Base-by-base conservation (phyloP, 768 basidiomycete species). In the Lentinula raphanica region DNA sequence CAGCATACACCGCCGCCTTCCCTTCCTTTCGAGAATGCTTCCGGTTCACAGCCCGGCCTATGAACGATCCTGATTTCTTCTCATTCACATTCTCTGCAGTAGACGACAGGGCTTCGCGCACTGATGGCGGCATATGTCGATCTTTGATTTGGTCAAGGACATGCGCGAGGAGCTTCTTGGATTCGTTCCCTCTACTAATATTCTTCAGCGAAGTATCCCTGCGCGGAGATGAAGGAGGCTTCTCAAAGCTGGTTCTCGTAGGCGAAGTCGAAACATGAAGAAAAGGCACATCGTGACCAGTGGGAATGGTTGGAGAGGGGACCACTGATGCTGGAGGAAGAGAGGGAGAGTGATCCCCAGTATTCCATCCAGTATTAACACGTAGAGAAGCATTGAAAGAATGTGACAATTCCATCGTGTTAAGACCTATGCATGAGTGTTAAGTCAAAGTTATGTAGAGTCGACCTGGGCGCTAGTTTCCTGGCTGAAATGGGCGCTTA, bases 101-200 rank as follows among this genome's bases (percentile, higher is more conserved):
- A 11, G 65, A 66, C 36, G 69, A 68, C 27, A 79, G 69, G 5
- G 67, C 64, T 38, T 82, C 79, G 56, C 80, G 78, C 32, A 83
- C 70, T 1, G 82, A 66, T 2, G 83, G 82, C 29, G 86, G 84
- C 60, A 76, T 74, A 3, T 71, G 72, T 56, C 90, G 77, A 50
- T 71, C 72, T 48, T 81, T 79, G n/a, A 93, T 76, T 63, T 86
- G 83, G 19, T 75, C 74, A 15, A 92, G 72, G 28, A 90, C 73
- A 66, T 87, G 83, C 0, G 81, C 77, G 3, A 92, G 74, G 23
- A 90, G 74, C 66, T 91, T 91, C 49, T 83, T 80, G 8, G 85
- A 82, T 68, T 90, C 90, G 54, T 81, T 79, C 32, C 74, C 74
- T 28, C 79, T 78, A 61, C 77, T 79, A 54, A 67, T 69, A 28